Evolutionary conservation across 768 basidiomycete species (phyloP), one percentile per base, ranked within the genome.

Genomic region (Panus rudis): DNA sequence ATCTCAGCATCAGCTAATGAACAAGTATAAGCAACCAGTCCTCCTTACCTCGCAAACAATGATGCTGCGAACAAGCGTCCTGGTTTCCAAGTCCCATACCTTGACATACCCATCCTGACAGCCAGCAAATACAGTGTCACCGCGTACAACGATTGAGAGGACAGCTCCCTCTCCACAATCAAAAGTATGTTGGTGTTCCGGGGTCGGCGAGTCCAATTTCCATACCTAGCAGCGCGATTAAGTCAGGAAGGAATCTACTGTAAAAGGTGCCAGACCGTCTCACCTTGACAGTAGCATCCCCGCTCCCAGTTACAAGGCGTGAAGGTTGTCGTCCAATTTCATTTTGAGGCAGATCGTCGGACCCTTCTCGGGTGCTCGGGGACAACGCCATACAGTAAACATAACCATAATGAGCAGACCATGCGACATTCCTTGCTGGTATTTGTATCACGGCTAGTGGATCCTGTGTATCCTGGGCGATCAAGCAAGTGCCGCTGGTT

Each of bases 361-460:
- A 65, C 13, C 66, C 70, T 42, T 65, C 64, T 35, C 61, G 58
- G n/a, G 58, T 61, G 13, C 63, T 66, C 17, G 68, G 66, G 10
- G 73, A 52, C 13, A 78, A 60, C 12, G 70, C 64, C 79, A 92
- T 81, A 53, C 85, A 90, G 58, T 94, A 93, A 11, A 97, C 75
- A 56, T 98, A 98, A 7, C 94, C 94, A 58, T 81, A 93, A 62
- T 98, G 94, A 3, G 92, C 94, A 1, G 89, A 87, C 52, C 87
- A 81, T 21, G 92, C 69, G 23, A 92, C 82, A 51, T 90, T 87
- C 42, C 65, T 66, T 11, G 75, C 66, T 1, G 80, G 76, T 17
- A 94, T 79, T 39, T 70, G 63, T 22, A 88, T 57, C 16, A 65
- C 64, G 11, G 64, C 68, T 21, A 66, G 57, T 7, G 68, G 63